Evolutionary conservation across 345 rosid species (phyloP).

Genomic region (Mercurialis annua): DNA sequence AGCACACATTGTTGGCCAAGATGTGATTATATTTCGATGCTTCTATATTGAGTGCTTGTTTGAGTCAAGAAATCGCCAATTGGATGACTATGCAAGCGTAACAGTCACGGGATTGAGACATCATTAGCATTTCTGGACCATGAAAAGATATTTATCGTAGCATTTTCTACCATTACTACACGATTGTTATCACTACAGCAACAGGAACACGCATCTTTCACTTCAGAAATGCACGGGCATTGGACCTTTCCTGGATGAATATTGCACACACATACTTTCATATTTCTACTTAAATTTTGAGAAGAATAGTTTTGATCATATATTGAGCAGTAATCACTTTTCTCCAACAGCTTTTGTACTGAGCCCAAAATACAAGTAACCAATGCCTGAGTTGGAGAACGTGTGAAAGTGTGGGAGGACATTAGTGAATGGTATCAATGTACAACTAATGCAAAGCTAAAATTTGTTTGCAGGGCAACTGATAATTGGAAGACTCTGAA

Average conservation of each 20-base stretch:
- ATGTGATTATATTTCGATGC: neutral
- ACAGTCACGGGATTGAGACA: neutral
- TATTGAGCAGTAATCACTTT: neutral
- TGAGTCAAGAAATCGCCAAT: neutral
- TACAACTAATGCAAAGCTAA: neutral
- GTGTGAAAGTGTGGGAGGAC: neutral
- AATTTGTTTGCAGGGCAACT: conserved; percentile 52
- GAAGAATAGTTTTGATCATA: neutral
- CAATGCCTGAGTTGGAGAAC: neutral
- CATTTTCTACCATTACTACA: neutral
- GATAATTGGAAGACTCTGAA: conserved; percentile 83
- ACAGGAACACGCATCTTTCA: neutral
- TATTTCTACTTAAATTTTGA: neutral
- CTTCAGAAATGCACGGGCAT: neutral
- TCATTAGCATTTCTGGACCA: neutral
- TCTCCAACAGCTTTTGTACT: neutral
- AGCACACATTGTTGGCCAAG: neutral
- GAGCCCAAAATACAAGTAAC: neutral
- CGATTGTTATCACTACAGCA: neutral
- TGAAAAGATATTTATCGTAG: neutral
- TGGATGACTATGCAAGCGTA: neutral
- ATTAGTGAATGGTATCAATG: neutral
- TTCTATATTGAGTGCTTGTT: neutral
- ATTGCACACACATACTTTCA: neutral
- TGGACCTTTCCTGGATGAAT: neutral